Percentiles rank a stretch among this genome's conserved stretches.
phyloP scores from a whole-genome alignment of 129 eudicot genomes.

The Flaveria sonorensis region DNA sequence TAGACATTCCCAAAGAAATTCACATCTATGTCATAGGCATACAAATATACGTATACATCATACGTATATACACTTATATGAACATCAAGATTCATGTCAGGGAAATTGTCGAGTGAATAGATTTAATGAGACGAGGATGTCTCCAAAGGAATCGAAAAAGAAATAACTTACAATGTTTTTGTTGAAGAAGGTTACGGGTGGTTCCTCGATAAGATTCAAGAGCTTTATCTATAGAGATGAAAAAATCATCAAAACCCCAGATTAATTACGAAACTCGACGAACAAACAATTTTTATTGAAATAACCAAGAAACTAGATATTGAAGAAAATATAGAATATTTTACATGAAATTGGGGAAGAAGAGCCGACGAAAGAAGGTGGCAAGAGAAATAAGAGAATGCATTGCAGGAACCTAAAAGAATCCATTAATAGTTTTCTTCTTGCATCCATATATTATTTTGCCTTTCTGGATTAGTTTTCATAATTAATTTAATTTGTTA shows the following conservation, averaged over 20 bases:
- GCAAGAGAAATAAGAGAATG: constrained; percentile 48
- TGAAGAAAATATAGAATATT: neutral
- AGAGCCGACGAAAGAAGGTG: constrained; percentile 43
- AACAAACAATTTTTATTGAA: neutral
- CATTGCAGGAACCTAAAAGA: constrained; percentile 38
- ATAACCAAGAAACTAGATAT: neutral
- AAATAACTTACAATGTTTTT: constrained; percentile 42
- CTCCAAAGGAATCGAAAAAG: neutral
- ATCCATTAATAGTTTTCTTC: constrained; percentile 42
- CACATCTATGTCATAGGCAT: no score
- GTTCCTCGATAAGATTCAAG: constrained; percentile 33
- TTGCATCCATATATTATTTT: constrained; percentile 5
- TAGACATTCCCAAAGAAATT: no score
- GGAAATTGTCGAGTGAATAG: no score
- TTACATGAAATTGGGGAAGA: constrained; percentile 56
- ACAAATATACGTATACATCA: neutral
- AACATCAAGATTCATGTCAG: neutral
- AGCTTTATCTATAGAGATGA: constrained; percentile 41
- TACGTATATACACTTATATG: neutral
- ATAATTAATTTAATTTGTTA: neutral
- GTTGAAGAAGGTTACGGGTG: constrained; percentile 71
- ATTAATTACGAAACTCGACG: neutral
- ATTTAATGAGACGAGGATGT: neutral
- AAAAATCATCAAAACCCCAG: neutral
- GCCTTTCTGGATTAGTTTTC: constrained; percentile 6